Base-by-base conservation (phyloP, 2,329 filamentous ascomycete species). In the Cladosporium sp. region DNA sequence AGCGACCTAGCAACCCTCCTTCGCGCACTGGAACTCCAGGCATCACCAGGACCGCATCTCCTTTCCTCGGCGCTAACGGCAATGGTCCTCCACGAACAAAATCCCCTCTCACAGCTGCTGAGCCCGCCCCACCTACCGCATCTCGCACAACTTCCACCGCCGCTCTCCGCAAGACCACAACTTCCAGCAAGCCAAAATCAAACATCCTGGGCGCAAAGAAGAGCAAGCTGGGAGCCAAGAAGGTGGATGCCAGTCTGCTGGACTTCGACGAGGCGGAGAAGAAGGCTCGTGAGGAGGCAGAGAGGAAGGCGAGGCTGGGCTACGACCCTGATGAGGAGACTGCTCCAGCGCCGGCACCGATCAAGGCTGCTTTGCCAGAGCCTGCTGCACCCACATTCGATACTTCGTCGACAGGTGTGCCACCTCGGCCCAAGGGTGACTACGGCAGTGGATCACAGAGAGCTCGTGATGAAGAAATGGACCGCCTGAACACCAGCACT, bases 221-320 rank as follows among this genome's bases (percentile, higher is more conserved):
- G 77, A 82, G 78, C 68, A 80, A 80, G 34, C 74, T 84, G 14
- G 82, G 82, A 34, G 82, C 81, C 32, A 83, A 98, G 87, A 98
- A 98, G 83, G 87, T 96, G 36, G 81, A 81, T 34, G 85, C 83
- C 54, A 91, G 93, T 70, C 81, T 88, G 14, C 73, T 99, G 68
- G 94, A 99, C 81, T 99, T 99, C 74, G 95, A 99, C 70, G 95
- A 94, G 78, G 95, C 93, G 3, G 95, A 99, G 83, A 92, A 91
- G 79, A 97, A 96, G 81, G 95, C 95, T 51, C 96, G 94, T 78
- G 95, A 98, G 79, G 95, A 99, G 79, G 95, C 93, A 2, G 95
- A 98, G 79, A 89, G 95, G 71, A 95, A 97, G 76, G 93, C 90
- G 77, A 97, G 96, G 80, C 83, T 99, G 25, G 95, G 95, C 46